A percentile compares a stretch with the other conserved stretches of the same genome.
Conservation (phyloP, 73 alveolate species). For the Breviolum minutum region DNA sequence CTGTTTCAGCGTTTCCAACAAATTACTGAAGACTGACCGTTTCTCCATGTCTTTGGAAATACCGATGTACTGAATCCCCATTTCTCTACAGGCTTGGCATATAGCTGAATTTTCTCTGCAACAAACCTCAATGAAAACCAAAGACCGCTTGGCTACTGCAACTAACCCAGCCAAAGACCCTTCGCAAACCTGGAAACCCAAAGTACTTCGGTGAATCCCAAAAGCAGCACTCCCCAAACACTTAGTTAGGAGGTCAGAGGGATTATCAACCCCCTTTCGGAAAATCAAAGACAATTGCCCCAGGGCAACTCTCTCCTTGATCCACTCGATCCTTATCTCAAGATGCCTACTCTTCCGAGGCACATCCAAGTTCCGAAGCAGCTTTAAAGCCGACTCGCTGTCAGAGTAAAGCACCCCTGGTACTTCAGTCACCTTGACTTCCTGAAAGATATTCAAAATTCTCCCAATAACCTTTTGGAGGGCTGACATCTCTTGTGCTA, state of each 20-base stretch:
- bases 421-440: neutral
- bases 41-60: neutral
- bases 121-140: neutral
- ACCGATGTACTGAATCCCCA: neutral
- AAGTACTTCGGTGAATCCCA: neutral
- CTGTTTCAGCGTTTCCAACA: neutral
- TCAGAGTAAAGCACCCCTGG: neutral
- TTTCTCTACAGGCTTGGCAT: neutral
- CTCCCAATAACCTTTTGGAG: too few species aligned
- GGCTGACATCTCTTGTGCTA: too few species aligned
- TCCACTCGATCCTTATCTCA: neutral
- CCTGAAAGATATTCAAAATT: too few species aligned
- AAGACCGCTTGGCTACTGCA: accelerated
- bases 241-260: neutral
- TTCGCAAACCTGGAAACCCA: neutral
- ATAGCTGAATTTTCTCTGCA: neutral
- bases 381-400: neutral
- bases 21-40: neutral
- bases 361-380: neutral
- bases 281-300: neutral
- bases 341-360: neutral
- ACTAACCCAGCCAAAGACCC: neutral
- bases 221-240: neutral
- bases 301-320: neutral
- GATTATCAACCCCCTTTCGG: neutral